Percentiles rank a stretch among this genome's conserved stretches.
Conservation (phyloP, 768 basidiomycete species). For the Calocera viscosa region DNA sequence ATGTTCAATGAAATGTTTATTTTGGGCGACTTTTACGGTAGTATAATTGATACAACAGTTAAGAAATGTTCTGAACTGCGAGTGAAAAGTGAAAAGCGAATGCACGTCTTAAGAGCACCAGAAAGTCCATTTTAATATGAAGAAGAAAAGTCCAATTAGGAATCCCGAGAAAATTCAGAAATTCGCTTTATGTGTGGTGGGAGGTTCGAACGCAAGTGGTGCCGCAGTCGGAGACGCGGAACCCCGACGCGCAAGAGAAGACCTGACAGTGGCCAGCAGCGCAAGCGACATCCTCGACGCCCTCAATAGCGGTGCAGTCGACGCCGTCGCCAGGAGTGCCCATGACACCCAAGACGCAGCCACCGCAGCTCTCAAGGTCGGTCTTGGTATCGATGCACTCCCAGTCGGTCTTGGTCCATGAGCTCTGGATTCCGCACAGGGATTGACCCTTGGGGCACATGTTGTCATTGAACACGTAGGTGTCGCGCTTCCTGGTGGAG, state of each 20-base stretch:
- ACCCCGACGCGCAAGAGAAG: constrained; percentile 8
- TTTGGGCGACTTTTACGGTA: no score
- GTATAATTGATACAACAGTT: no score
- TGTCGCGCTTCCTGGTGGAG: constrained; percentile 1
- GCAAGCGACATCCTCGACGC: constrained; percentile 20
- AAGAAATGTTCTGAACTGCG: no score
- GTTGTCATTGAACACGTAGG: neutral
- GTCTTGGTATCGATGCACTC: constrained; percentile 22
- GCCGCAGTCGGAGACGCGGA: constrained; percentile 9
- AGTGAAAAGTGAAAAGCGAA: no score
- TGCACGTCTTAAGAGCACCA: no score
- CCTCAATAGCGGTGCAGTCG: constrained; percentile 22
- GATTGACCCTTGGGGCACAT: constrained; percentile 8
- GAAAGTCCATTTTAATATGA: no score
- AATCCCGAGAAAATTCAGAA: neutral
- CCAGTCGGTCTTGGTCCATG: constrained; percentile 9
- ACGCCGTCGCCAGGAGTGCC: constrained; percentile 11
- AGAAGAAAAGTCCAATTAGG: neutral
- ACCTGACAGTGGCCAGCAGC: constrained; percentile 18
- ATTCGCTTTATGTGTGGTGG: neutral
- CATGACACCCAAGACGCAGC: constrained; percentile 17
- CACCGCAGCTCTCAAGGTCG: constrained; percentile 24
- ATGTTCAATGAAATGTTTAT: no score
- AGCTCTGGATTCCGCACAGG: constrained; percentile 10
- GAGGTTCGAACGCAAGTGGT: constrained; percentile 13